Evolutionary conservation across 495 filamentous ascomycete genomes (phyloP), one percentile per base, ranked within the genome.

Genomic region (Glutinoglossum americanum): DNA sequence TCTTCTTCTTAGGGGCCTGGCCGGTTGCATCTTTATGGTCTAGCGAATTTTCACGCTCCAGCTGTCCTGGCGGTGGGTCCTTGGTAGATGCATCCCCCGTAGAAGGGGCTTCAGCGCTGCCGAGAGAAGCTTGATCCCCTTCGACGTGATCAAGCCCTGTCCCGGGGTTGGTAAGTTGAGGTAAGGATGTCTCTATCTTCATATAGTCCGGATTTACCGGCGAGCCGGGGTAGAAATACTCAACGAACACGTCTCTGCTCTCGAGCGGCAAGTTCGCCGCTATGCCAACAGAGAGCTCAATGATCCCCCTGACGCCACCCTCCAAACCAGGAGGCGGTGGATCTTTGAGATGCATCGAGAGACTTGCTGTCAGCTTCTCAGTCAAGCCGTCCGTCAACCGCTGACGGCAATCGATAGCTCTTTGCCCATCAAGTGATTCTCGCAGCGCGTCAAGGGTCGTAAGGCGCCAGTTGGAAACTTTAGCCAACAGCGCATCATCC

Each of bases 371-470:
- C 35, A 98, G 76, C 60, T 81, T 81, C 57, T 76, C 78, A 1
- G 84, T 82, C 4, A 87, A 74, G 59, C 74, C 73, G 39, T 81
- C 77, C 23, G 81, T 81, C 57, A 97, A 80, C 21, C 77, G 71
- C 4, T 71, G 64, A 23, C 82, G 80, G 64, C 84, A 70, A 26
- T 84, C 77, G 28, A 69, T 70, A 28, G 80, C 81, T 39, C 82
- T 74, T 0, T 76, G 73, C 21, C 80, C 78, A n/a, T 75, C 72
- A 2, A 97, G 75, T 37, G 25, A 30, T 57, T 86, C 80, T 60
- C 80, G 76, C 11, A 98, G 75, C n/a, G 89, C 92, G 64, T 97
- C 92, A 39, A 98, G 71, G 19, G 92, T 98, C 3, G 92, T 80
- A 62, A 96, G 81, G 44, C 93, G 82, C 92, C 92, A 98, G 64